phyloP scores from a whole-genome alignment of 495 filamentous ascomycete genomes.

The Neurospora tetraspora region DNA sequence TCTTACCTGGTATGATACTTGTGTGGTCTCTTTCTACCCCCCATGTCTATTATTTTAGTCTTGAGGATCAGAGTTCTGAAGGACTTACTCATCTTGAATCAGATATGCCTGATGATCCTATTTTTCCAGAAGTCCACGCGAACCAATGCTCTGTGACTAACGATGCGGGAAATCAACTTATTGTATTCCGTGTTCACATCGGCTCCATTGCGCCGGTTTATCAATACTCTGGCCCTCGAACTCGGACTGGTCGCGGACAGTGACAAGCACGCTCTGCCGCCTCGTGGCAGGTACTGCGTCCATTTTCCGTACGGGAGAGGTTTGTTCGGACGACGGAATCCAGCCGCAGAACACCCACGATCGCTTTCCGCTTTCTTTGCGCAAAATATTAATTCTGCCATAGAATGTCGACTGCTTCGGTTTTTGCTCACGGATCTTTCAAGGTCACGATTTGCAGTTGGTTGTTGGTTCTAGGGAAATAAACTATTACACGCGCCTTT shows the following conservation, averaged over 20 bases:
- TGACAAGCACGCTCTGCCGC: not conserved
- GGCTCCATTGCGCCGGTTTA: not conserved
- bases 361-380: not conserved
- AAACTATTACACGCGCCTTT: not conserved
- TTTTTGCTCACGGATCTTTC: not conserved
- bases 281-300: not conserved
- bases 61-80: not conserved
- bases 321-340: not conserved
- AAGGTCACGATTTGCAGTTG: not conserved
- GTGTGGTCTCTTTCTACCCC: not conserved
- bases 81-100: not conserved
- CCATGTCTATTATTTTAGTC: not conserved
- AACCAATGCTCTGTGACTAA: not conserved
- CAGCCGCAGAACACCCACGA: not conserved
- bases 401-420: not conserved
- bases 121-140: not conserved
- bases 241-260: not conserved
- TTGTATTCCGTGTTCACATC: not conserved
- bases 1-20: not conserved
- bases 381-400: not conserved
- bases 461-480: not conserved
- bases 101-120: not conserved
- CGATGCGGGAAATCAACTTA: not conserved
- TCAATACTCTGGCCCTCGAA: not conserved
- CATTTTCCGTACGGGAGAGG: not conserved